Percentiles rank a stretch among this genome's conserved stretches.
phyloP scores from a whole-genome alignment of 2,329 filamentous ascomycete genomes.

The Epichloe brachyelytri region DNA sequence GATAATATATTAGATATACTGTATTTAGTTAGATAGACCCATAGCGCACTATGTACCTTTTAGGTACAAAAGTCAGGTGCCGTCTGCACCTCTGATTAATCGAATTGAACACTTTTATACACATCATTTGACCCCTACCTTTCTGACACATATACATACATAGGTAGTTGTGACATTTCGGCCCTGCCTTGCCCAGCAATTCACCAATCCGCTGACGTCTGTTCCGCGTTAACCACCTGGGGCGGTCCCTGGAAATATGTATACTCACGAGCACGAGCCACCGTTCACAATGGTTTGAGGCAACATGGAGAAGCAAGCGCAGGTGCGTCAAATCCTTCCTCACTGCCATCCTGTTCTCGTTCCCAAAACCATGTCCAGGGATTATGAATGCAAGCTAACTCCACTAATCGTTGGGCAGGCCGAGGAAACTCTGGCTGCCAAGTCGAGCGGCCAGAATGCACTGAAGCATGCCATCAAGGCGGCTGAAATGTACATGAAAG shows the following conservation, averaged over 20 bases:
- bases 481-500: constrained; percentile 71
- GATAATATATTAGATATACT: too few relatives aligned
- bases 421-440: constrained; percentile 24
- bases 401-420: constrained; percentile 14
- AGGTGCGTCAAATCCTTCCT: constrained; percentile 14
- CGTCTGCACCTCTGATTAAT: too few relatives aligned
- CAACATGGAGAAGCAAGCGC: constrained; percentile 26
- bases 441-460: constrained; percentile 38
- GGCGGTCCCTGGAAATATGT: too few relatives aligned
- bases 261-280: neutral
- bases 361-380: neutral
- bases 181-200: neutral
- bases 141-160: too few relatives aligned
- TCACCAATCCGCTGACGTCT: neutral
- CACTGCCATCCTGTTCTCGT: neutral
- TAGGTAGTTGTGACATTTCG: too few relatives aligned
- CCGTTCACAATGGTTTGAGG: neutral
- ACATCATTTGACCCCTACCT: too few relatives aligned
- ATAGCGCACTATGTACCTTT: too few relatives aligned
- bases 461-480: constrained; percentile 64
- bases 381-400: neutral
- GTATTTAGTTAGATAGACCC: too few relatives aligned
- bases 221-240: neutral
- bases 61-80: too few relatives aligned
- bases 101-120: too few relatives aligned